Percentiles rank a stretch among this genome's conserved stretches.
phyloP scores from a whole-genome alignment of 768 basidiomycete species.

The Lentinula detonsa region DNA sequence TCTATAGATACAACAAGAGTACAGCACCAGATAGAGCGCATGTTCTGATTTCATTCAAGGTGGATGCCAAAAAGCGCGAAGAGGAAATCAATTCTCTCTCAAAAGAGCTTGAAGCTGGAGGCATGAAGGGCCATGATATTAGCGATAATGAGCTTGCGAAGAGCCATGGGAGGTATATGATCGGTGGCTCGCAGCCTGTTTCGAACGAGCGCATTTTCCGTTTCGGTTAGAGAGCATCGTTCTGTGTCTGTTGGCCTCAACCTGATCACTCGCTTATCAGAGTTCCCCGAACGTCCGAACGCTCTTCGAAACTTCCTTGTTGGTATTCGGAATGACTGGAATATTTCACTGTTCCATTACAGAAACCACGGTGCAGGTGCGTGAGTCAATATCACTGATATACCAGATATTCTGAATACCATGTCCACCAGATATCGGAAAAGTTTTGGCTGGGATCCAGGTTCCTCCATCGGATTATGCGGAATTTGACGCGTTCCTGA shows the following conservation, averaged over 20 bases:
- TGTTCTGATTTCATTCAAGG: constrained; percentile 87
- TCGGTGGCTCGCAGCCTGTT: constrained; percentile 78
- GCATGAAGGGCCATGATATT: constrained; percentile 85
- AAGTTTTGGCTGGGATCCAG: constrained; percentile 90
- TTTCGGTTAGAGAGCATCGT: constrained; percentile 62
- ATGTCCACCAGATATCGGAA: constrained; percentile 67
- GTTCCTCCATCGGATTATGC: constrained; percentile 65
- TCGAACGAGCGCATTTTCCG: constrained; percentile 84
- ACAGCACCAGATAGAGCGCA: constrained; percentile 65
- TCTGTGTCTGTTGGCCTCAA: background rate
- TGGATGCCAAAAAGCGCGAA: constrained; percentile 52
- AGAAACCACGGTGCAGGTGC: constrained; percentile 94
- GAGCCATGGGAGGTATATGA: constrained; percentile 89
- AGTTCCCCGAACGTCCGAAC: constrained; percentile 93
- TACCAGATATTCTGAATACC: background rate
- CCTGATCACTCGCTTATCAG: constrained; percentile 30
- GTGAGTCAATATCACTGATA: constrained; percentile 18
- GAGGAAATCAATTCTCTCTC: constrained; percentile 65
- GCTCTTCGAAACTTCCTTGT: constrained; percentile 88
- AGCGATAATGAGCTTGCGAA: constrained; percentile 96
- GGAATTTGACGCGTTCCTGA: constrained; percentile 70
- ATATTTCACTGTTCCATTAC: constrained; percentile 96
- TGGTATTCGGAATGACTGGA: constrained; percentile 82
- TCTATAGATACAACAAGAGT: constrained; percentile 77
- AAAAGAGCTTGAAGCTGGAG: constrained; percentile 49